phyloP scores from a whole-genome alignment of 441 rosid species.

The Euphorbia celastroides region DNA sequence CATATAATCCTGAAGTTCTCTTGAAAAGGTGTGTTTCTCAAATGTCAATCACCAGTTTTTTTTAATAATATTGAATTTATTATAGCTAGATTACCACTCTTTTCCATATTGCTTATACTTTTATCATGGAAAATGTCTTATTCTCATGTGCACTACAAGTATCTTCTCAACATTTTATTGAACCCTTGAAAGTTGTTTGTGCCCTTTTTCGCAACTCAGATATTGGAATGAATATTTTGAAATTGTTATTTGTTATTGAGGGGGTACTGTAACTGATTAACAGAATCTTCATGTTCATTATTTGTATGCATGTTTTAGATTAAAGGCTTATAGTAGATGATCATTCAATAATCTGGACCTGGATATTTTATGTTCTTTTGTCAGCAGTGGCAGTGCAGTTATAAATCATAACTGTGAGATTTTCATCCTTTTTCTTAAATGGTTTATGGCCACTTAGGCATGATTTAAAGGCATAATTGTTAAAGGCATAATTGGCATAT shows the following conservation, averaged over 20 bases:
- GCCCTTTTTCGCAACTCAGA: neutral
- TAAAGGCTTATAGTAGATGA: neutral
- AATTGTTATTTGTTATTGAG: neutral
- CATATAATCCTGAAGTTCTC: slow-evolving; percentile 77
- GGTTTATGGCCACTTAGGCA: neutral
- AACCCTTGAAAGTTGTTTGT: slow-evolving; percentile 6
- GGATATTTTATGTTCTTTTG: neutral
- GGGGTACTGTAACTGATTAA: neutral
- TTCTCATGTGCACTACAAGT: neutral
- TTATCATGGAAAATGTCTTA: neutral
- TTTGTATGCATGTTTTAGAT: neutral
- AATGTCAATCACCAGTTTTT: neutral
- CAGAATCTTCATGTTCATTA: neutral
- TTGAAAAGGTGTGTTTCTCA: slow-evolving; percentile 50
- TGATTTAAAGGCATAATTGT: neutral
- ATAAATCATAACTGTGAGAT: neutral
- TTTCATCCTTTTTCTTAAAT: neutral
- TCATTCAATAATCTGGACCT: neutral
- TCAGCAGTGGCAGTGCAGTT: neutral
- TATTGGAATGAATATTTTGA: neutral
- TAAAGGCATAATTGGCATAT: slow-evolving; percentile 9
- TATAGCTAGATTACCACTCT: neutral
- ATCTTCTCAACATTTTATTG: neutral
- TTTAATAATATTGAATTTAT: neutral
- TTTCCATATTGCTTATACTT: too few relatives aligned